Conservation (phyloP, 2,329 filamentous ascomycete species). For the Xylariaceae sp. region DNA sequence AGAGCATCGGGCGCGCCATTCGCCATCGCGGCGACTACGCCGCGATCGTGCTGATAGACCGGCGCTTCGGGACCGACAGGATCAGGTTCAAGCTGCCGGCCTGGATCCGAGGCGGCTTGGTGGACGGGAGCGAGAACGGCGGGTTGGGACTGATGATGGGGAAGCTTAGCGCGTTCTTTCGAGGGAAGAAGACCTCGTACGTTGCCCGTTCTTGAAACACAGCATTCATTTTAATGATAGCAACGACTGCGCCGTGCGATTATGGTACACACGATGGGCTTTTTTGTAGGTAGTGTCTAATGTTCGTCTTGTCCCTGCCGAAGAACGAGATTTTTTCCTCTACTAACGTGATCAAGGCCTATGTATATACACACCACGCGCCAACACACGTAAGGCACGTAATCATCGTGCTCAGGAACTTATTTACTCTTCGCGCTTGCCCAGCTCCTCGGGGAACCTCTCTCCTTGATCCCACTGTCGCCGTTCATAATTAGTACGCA, state of each 20-base stretch:
- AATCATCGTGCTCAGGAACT: neutral
- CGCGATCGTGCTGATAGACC: constrained; percentile 82
- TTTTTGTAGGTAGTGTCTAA: too few species aligned
- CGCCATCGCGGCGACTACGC: constrained; percentile 88
- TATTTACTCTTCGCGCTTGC: neutral
- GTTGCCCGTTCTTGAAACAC: neutral
- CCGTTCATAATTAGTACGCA: neutral
- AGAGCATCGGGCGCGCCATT: constrained; percentile 92
- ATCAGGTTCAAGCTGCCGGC: constrained; percentile 80
- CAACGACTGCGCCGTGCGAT: too few species aligned
- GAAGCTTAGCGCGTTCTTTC: constrained; percentile 60
- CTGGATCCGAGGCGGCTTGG: constrained; percentile 81
- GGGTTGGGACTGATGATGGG: constrained; percentile 63
- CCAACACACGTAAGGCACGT: too few species aligned
- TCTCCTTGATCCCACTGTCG: constrained; percentile 22
- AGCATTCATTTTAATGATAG: too few species aligned
- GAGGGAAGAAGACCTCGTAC: constrained; percentile 45
- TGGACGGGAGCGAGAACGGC: constrained; percentile 50
- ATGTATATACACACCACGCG: too few species aligned
- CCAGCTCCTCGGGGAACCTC: constrained; percentile 6
- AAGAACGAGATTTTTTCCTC: too few species aligned
- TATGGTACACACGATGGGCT: too few species aligned
- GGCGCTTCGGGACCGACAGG: constrained; percentile 72
- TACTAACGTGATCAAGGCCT: too few species aligned
- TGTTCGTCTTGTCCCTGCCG: too few species aligned